These are phyloP conservation scores for Bullera alba DNA, from an alignment of 768 basidiomycete genomes.

Conservation along the genomic window DNA sequence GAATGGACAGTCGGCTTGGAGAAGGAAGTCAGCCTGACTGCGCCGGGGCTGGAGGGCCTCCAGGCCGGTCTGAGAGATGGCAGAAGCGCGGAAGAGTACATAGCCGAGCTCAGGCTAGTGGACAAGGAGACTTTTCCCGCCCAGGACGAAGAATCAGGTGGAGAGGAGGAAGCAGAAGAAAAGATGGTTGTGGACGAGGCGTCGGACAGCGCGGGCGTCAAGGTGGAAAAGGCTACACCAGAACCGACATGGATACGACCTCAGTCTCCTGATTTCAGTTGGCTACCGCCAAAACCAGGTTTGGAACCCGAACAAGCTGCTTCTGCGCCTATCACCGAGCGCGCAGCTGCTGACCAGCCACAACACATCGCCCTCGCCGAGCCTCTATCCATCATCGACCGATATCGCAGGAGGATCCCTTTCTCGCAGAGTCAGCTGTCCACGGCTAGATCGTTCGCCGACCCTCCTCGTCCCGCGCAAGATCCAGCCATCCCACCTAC, in stretches of 20 bases:
- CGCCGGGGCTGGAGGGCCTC: conserved; percentile 12
- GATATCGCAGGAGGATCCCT: conserved; percentile 17
- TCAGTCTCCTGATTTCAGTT: conserved; percentile 6
- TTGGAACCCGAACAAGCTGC: background rate
- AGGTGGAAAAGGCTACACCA: background rate
- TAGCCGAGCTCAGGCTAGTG: conserved; percentile 17
- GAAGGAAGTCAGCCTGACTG: conserved; percentile 7
- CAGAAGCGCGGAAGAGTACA: conserved; percentile 8
- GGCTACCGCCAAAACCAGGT: conserved; percentile 29
- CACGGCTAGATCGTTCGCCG: conserved; percentile 11
- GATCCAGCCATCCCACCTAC: conserved; percentile 4
- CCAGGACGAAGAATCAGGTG: background rate
- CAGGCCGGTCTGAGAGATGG: conserved; percentile 20
- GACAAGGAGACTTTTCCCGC: conserved; percentile 1
- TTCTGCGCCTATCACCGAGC: background rate
- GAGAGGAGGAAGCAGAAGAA: background rate
- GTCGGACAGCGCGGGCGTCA: background rate
- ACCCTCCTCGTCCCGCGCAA: conserved; percentile 11
- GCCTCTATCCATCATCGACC: conserved; percentile 14
- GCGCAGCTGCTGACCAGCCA: background rate
- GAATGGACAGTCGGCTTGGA: conserved; percentile 17
- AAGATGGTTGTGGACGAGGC: conserved; percentile 5
- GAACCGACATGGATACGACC: background rate
- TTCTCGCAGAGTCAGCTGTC: conserved; percentile 23
- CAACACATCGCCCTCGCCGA: background rate